phyloP scores from a whole-genome alignment of 1,284 basidiomycete species.

The Tausonia pullulans region DNA sequence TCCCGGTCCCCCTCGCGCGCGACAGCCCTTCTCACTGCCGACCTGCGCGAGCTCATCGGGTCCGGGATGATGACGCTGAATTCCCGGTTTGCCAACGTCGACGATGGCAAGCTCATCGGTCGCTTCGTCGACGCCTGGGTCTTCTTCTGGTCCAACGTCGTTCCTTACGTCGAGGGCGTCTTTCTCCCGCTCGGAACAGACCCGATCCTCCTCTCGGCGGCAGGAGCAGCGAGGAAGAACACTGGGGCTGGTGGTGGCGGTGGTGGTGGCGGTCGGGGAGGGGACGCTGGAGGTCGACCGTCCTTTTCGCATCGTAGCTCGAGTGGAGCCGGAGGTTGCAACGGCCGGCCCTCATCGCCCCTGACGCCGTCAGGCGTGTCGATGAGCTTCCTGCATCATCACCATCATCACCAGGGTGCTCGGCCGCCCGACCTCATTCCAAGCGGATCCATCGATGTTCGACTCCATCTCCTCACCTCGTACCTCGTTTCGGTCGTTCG shows the following conservation, averaged over 20 bases:
- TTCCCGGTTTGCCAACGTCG: constrained; percentile 31
- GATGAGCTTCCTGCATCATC: not conserved
- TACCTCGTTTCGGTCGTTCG: constrained; percentile 34
- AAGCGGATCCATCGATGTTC: constrained; percentile 26
- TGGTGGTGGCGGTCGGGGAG: too few relatives aligned
- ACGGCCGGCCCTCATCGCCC: constrained; percentile 15
- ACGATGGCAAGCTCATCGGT: constrained; percentile 50
- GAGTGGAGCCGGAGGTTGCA: not conserved
- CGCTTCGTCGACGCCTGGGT: constrained; percentile 80
- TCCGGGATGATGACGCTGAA: constrained; percentile 87
- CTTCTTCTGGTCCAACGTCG: constrained; percentile 86
- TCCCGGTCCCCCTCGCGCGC: constrained; percentile 33
- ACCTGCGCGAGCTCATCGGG: constrained; percentile 69
- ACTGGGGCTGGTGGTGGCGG: too few relatives aligned
- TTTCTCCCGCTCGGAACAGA: constrained; percentile 38
- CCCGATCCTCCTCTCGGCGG: not conserved
- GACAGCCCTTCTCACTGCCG: constrained; percentile 51
- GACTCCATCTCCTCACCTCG: constrained; percentile 33
- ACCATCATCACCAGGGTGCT: not conserved
- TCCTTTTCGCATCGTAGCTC: too few relatives aligned
- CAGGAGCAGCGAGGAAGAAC: not conserved
- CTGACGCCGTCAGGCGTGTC: not conserved
- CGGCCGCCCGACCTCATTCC: not conserved
- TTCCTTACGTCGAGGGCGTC: constrained; percentile 56
- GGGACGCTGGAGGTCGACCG: too few relatives aligned